Evolutionary conservation across 345 rosid genomes (phyloP), one percentile per base, ranked within the genome.

Genomic region (Carallia pectinifolia): DNA sequence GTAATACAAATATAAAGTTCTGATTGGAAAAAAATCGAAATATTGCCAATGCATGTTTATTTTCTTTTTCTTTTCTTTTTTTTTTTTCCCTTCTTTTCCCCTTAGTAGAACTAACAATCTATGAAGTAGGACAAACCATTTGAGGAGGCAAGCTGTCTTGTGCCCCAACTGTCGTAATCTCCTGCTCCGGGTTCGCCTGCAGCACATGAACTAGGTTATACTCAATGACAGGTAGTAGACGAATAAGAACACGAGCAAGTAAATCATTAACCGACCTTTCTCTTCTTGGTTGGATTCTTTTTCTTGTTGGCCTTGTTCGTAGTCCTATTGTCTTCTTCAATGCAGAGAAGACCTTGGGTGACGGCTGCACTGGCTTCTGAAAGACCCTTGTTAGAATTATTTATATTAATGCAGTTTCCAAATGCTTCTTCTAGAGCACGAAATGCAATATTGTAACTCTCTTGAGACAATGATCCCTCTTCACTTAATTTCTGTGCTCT

Each of bases 141-240:
- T 86, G 90, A 34, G 83, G 90, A 37, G 83, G 92, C 85, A 83
- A 74, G 81, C 82, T 79, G 64, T 88, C 92, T 61, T 85, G 85
- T 39, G 89, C 72, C 60, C 81, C 81, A 71, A 83, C 80, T 30
- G 83, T 65, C 67, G 82, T 73, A 37, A 81, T 76, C 74, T 81
- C 92, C 74, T 62, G 90, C 82, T 88, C 92, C 18, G 92, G 52
- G 70, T 84, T 81, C 67, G 81, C 85, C 92, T 88, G 85, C 67
- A 75, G 66, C 47, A 34, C 6, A 40, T 31, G 70, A 71, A 61
- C 64, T 18, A 53, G 38, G 68, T 2, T 5, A 75, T 18, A 7
- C 19, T 48, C 5, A 6, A 69, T 18, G 36, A 60, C 64, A 15
- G 54, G 19, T 27, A 44, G 52, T 6, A 36, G 13, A 37, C 16